Percentiles rank a stretch among this genome's conserved stretches.
Evolutionary conservation across 257 asterid species (phyloP).

Genomic region (Ilex aquifolium): DNA sequence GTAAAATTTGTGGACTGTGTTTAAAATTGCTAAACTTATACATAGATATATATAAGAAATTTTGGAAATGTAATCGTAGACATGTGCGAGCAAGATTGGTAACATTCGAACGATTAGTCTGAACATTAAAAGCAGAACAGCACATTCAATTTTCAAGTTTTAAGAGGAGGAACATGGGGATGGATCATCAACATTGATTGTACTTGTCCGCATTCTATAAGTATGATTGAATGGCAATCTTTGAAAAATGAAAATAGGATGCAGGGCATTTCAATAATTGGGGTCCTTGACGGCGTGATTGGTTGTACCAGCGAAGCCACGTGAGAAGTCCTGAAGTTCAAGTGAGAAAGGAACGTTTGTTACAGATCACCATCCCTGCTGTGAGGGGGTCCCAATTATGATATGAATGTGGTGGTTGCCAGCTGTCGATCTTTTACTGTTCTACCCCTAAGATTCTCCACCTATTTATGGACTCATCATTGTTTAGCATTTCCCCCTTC

Average conservation of each 20-base stretch:
- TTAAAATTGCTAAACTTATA: conserved; percentile 1
- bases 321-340: conserved; percentile 15
- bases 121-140: conserved; percentile 3
- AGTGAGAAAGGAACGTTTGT: conserved; percentile 10
- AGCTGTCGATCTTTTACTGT: conserved; percentile 32
- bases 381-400: conserved; percentile 30
- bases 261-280: background rate
- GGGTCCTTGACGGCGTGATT: conserved; percentile 21
- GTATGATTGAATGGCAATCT: background rate
- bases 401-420: conserved; percentile 27
- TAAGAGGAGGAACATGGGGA: too few species aligned
- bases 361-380: conserved; percentile 34
- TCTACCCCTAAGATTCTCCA: conserved; percentile 14
- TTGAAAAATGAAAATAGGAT: background rate
- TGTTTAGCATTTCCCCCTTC: too few species aligned
- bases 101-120: conserved; percentile 1
- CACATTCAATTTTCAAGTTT: too few species aligned
- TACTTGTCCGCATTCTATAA: background rate
- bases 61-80: background rate
- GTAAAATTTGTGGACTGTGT: too few species aligned
- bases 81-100: conserved; percentile 14
- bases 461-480: too few species aligned
- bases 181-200: too few species aligned
- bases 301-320: conserved; percentile 38
- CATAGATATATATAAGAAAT: too few species aligned